These are phyloP conservation scores for Helminthosporium solani DNA, from an alignment of 2,329 filamentous ascomycete genomes.

Conservation along the genomic window DNA sequence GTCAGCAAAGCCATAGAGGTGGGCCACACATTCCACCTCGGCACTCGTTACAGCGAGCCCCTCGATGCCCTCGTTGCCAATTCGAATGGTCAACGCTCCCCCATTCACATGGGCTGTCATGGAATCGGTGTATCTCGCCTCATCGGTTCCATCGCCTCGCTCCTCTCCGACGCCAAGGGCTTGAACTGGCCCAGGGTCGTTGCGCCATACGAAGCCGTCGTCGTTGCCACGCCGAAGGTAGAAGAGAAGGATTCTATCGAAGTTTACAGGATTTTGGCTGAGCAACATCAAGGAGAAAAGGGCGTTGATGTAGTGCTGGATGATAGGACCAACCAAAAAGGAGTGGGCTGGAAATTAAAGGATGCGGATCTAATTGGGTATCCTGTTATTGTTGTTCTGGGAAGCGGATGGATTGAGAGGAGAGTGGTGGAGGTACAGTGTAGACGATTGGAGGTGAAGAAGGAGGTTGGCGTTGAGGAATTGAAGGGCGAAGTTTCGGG, in stretches of 20 bases:
- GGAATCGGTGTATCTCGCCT: slow-evolving; percentile 92
- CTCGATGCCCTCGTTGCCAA: slow-evolving; percentile 63
- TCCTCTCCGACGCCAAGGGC: slow-evolving; percentile 65
- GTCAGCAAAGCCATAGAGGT: slow-evolving; percentile 79
- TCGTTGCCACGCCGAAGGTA: slow-evolving; percentile 57
- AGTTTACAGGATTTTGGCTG: slow-evolving; percentile 63
- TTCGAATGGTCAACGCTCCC: slow-evolving; percentile 48
- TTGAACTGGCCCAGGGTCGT: slow-evolving; percentile 87
- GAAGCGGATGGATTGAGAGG: slow-evolving; percentile 45
- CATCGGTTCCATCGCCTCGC: slow-evolving; percentile 80
- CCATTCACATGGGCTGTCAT: slow-evolving; percentile 93
- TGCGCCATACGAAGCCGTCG: slow-evolving; percentile 76
- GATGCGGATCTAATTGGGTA: slow-evolving; percentile 91
- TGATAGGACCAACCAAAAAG: slow-evolving; percentile 50
- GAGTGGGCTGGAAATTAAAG: slow-evolving; percentile 79
- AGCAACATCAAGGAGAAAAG: neutral
- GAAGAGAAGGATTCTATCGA: slow-evolving; percentile 52
- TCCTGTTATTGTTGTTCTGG: slow-evolving; percentile 78
- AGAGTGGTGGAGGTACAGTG: slow-evolving; percentile 73
- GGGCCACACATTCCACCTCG: slow-evolving; percentile 92
- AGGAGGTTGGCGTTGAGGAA: slow-evolving; percentile 56
- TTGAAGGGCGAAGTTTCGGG: slow-evolving; percentile 47
- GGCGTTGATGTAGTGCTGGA: slow-evolving; percentile 38
- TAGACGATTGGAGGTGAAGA: slow-evolving; percentile 63
- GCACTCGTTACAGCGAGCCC: slow-evolving; percentile 80